phyloP scores from a whole-genome alignment of 495 filamentous ascomycete species.

The Collariella sp. region DNA sequence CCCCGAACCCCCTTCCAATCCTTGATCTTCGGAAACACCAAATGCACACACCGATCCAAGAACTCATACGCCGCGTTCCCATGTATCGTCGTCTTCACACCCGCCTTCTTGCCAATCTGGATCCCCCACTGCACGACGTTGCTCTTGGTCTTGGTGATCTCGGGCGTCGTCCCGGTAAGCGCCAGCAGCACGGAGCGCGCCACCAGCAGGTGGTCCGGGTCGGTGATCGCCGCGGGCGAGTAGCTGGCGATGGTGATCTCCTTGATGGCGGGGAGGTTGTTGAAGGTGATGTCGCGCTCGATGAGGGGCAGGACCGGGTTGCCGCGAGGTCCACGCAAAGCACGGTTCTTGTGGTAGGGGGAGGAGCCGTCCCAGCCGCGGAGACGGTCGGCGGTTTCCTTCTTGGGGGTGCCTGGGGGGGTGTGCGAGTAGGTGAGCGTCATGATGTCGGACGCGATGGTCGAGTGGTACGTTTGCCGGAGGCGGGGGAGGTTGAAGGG shows the following conservation, averaged over 20 bases:
- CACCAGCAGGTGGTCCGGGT: slow-evolving; percentile 62
- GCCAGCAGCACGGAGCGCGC: slow-evolving; percentile 77
- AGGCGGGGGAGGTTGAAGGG: slow-evolving; percentile 85
- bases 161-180: slow-evolving; percentile 69
- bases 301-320: slow-evolving; percentile 53
- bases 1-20: slow-evolving; percentile 82
- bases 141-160: slow-evolving; percentile 56
- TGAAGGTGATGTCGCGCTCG: slow-evolving; percentile 69
- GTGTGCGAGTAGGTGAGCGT: slow-evolving; percentile 77
- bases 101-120: slow-evolving; percentile 47
- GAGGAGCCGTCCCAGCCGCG: slow-evolving; percentile 83
- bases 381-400: slow-evolving; percentile 58
- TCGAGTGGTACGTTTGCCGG: slow-evolving; percentile 80
- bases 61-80: slow-evolving; percentile 85
- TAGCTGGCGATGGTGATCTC: slow-evolving; percentile 75
- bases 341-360: slow-evolving; percentile 87
- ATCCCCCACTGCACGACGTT: slow-evolving; percentile 57
- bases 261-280: slow-evolving; percentile 72
- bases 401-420: slow-evolving; percentile 59
- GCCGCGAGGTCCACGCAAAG: slow-evolving; percentile 73
- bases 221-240: slow-evolving; percentile 51
- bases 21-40: slow-evolving; percentile 90
- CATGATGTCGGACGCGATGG: slow-evolving; percentile 81
- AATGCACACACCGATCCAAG: slow-evolving; percentile 70
- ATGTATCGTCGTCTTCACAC: slow-evolving; percentile 59